Percentiles rank a stretch among this genome's conserved stretches.
Evolutionary conservation across 1,284 basidiomycete genomes (phyloP).

Genomic region (Tylopilus sp.): DNA sequence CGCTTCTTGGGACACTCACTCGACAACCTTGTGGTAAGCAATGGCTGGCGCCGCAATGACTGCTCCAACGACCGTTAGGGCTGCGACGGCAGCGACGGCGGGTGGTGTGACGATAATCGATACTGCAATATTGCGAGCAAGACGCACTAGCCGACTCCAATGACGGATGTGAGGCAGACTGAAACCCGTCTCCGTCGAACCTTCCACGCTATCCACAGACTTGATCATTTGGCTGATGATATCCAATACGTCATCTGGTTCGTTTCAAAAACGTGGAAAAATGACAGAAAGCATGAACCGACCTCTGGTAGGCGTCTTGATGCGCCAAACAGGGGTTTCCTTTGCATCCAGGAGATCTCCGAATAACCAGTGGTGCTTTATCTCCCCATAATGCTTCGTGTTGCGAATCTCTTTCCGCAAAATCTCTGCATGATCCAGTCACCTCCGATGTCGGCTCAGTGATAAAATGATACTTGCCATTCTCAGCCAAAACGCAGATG

Average conservation of each 20-base stretch:
- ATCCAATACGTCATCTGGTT: constrained; percentile 21
- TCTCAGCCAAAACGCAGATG: constrained; percentile 14
- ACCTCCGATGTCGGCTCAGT: background rate
- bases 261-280: too few species aligned
- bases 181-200: constrained; percentile 18
- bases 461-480: background rate
- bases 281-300: background rate
- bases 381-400: constrained; percentile 12
- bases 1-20: constrained; percentile 10
- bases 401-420: constrained; percentile 18
- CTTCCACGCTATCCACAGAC: constrained; percentile 19
- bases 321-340: constrained; percentile 21
- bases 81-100: constrained; percentile 4
- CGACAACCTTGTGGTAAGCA: constrained; percentile 8
- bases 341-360: constrained; percentile 18
- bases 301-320: constrained; percentile 21
- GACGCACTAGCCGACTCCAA: constrained; percentile 15
- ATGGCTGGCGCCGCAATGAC: constrained; percentile 11
- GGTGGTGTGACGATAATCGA: constrained; percentile 13
- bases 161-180: constrained; percentile 17
- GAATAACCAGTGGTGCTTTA: constrained; percentile 20
- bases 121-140: constrained; percentile 9
- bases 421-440: constrained; percentile 10
- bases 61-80: constrained; percentile 5
- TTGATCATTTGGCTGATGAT: constrained; percentile 17